Evolutionary conservation across 257 asterid genomes (phyloP).

Genomic region (Solanum verrucosum): DNA sequence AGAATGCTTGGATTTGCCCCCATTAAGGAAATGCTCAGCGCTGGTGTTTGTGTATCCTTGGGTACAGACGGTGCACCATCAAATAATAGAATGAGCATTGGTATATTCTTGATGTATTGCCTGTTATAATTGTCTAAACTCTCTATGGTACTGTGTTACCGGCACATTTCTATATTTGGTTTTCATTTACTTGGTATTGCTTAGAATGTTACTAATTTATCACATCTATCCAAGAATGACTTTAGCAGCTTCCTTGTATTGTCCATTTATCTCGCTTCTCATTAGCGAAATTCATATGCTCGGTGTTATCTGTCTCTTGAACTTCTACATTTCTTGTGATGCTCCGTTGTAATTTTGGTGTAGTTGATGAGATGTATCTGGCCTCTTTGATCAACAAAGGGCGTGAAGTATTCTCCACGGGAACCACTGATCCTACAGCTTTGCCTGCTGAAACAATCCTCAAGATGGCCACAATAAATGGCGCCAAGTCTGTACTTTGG

Average conservation of each 20-base stretch:
- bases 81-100: slow-evolving; percentile 87
- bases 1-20: slow-evolving; percentile 82
- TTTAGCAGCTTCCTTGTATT: not conserved
- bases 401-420: slow-evolving; percentile 46
- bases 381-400: slow-evolving; percentile 85
- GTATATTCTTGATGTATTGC: slow-evolving; percentile 12
- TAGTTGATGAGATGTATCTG: slow-evolving; percentile 87
- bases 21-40: slow-evolving; percentile 56
- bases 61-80: slow-evolving; percentile 89
- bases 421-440: slow-evolving; percentile 60
- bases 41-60: slow-evolving; percentile 71
- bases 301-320: not conserved
- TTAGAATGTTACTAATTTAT: not conserved
- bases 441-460: slow-evolving; percentile 77
- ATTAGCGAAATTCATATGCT: not conserved
- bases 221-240: not conserved
- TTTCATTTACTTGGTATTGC: not conserved
- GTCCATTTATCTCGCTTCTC: not conserved
- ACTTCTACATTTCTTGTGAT: not conserved
- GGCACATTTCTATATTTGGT: not conserved
- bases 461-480: slow-evolving; percentile 61
- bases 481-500: slow-evolving; percentile 67
- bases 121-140: not conserved
- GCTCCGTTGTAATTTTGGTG: not conserved
- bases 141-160: not conserved